A percentile compares a stretch with the other conserved stretches of the same genome.
These are phyloP conservation scores for Lactarius hengduanensis DNA, from an alignment of 768 basidiomycete species.

Conservation along the genomic window DNA sequence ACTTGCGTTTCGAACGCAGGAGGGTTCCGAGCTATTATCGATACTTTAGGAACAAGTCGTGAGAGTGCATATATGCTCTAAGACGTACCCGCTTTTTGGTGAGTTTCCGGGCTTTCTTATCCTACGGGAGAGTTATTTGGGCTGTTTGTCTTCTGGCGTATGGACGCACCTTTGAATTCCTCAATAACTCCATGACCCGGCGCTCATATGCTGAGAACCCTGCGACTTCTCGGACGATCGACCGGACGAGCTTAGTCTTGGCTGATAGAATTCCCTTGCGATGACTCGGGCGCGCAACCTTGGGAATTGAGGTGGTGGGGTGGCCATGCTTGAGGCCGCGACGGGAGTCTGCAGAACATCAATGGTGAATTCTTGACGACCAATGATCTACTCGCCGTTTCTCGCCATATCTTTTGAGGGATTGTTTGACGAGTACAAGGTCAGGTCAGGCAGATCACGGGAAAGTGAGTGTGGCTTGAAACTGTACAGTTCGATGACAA, in stretches of 20 bases:
- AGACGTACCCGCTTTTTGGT: constrained; percentile 97
- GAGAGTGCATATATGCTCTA: background rate
- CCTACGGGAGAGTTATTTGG: constrained; percentile 45
- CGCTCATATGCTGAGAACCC: constrained; percentile 98
- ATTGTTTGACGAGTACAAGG: constrained; percentile 26
- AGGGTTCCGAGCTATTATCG: constrained; percentile 85
- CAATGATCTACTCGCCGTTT: constrained; percentile 53
- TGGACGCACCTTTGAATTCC: constrained; percentile 87
- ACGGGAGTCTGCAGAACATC: constrained; percentile 62
- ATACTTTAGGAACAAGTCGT: constrained; percentile 21
- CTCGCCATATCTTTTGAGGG: constrained; percentile 74
- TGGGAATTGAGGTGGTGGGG: constrained; percentile 81
- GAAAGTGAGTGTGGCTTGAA: constrained; percentile 45
- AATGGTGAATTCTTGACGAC: constrained; percentile 4
- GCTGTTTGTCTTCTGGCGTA: background rate
- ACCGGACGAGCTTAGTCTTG: constrained; percentile 92
- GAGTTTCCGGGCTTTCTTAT: constrained; percentile 99
- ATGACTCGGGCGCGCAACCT: constrained; percentile 74
- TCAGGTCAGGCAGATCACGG: constrained; percentile 13
- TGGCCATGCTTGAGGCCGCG: constrained; percentile 85
- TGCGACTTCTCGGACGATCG: constrained; percentile 92
- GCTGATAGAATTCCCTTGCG: constrained; percentile 90
- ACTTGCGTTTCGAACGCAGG: constrained; percentile 96
- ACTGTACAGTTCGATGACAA: constrained; percentile 52
- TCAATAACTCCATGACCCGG: constrained; percentile 95